Conservation (phyloP, 2,329 filamentous ascomycete genomes). For the Capronia americana region DNA sequence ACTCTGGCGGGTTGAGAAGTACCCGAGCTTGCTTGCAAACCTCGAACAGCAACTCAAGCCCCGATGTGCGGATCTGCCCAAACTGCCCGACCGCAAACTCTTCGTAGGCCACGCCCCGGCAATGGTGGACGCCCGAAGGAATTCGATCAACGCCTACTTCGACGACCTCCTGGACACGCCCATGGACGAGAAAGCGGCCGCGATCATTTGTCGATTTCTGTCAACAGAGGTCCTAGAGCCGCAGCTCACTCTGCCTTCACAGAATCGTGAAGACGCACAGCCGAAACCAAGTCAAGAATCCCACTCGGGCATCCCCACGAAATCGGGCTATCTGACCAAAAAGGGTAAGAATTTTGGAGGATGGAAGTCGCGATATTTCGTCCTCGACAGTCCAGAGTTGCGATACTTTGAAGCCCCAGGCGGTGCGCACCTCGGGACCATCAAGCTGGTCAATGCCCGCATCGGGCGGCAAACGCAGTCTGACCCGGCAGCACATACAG, state of each 20-base stretch:
- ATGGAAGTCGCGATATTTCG: constrained; percentile 86
- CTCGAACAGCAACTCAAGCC: constrained; percentile 83
- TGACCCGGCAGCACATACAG: constrained; percentile 44
- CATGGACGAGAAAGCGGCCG: constrained; percentile 75
- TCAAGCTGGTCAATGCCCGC: constrained; percentile 87
- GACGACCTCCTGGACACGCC: constrained; percentile 82
- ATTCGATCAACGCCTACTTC: constrained; percentile 82
- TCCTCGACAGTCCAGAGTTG: constrained; percentile 72
- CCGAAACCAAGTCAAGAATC: constrained; percentile 46
- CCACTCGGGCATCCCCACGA: constrained; percentile 71
- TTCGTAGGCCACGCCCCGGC: constrained; percentile 94
- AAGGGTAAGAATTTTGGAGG: constrained; percentile 98
- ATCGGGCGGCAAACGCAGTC: constrained; percentile 78
- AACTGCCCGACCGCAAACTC: constrained; percentile 79
- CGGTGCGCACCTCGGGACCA: constrained; percentile 87
- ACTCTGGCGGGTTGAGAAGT: constrained; percentile 94
- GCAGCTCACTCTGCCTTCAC: constrained; percentile 45
- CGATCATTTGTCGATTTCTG: constrained; percentile 86
- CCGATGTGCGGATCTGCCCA: constrained; percentile 73
- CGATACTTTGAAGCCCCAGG: constrained; percentile 93
- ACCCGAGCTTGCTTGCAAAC: constrained; percentile 77
- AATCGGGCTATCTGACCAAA: constrained; percentile 93
- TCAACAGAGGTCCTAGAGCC: constrained; percentile 68
- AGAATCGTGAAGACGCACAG: constrained; percentile 29
- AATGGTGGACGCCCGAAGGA: constrained; percentile 84